These are phyloP conservation scores for Cucumis variabilis DNA, from an alignment of 331 rosid genomes.

Conservation along the genomic window DNA sequence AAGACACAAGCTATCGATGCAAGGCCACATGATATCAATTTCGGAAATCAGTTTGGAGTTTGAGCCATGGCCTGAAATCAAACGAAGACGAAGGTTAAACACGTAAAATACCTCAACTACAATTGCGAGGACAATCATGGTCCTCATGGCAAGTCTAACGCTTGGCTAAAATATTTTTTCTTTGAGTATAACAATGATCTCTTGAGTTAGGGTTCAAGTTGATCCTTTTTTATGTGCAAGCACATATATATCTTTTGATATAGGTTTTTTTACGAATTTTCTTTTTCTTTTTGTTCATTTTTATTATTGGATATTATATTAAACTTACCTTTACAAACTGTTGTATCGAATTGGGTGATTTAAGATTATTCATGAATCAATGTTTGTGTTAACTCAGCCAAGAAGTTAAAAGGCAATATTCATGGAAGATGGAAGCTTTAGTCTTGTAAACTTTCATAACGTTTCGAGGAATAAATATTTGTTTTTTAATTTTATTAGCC, in stretches of 20 bases:
- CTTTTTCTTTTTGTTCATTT: not conserved
- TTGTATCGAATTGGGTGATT: too few species aligned
- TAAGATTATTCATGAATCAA: too few species aligned
- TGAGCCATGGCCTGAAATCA: not conserved
- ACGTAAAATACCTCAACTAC: not conserved
- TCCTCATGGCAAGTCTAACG: conserved; percentile 32
- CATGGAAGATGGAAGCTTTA: not conserved
- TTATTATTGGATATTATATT: too few species aligned
- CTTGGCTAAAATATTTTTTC: conserved; percentile 18
- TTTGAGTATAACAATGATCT: not conserved
- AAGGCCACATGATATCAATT: not conserved
- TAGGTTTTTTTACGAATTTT: not conserved
- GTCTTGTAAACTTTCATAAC: not conserved
- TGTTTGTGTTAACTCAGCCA: not conserved
- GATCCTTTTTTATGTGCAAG: not conserved
- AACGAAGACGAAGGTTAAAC: not conserved
- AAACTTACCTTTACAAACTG: too few species aligned
- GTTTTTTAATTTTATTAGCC: not conserved
- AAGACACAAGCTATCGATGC: not conserved
- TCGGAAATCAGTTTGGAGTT: not conserved
- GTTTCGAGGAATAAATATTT: not conserved
- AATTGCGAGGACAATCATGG: not conserved
- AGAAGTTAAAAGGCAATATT: not conserved
- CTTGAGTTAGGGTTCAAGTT: not conserved
- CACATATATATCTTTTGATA: not conserved